Conservation (phyloP, 805 yeast species). For the Zygosaccharomyces gambellarensis region DNA sequence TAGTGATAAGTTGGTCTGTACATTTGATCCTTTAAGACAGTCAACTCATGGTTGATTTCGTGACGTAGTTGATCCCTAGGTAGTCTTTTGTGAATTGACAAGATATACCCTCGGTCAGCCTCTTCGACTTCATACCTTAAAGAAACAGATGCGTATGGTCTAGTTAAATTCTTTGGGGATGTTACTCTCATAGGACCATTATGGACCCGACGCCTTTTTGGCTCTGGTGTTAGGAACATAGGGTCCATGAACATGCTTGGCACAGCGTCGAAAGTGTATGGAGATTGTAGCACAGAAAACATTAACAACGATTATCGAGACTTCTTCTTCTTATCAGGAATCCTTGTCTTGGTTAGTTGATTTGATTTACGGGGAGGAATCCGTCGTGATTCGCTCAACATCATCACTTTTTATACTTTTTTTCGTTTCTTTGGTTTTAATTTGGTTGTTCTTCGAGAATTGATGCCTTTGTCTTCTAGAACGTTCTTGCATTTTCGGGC, state of each 20-base stretch:
- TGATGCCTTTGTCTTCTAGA: background rate
- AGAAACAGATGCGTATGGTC: constrained; percentile 4
- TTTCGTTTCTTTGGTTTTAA: background rate
- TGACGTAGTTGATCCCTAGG: constrained; percentile 18
- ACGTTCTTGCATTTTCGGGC: constrained; percentile 1
- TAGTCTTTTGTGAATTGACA: constrained; percentile 21
- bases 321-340: background rate
- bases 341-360: background rate
- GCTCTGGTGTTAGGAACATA: constrained; percentile 11
- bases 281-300: constrained; percentile 21
- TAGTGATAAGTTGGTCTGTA: constrained; percentile 23
- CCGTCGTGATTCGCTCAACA: background rate
- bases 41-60: constrained; percentile 14
- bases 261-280: constrained; percentile 26
- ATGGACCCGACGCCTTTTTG: constrained; percentile 11
- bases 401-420: background rate
- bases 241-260: constrained; percentile 16
- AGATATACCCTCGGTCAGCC: constrained; percentile 13
- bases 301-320: constrained; percentile 7
- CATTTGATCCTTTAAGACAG: constrained; percentile 17
- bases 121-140: constrained; percentile 15
- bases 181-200: constrained; percentile 3
- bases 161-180: background rate
- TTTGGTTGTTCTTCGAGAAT: background rate
- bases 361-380: background rate